Conservation (phyloP, 2,329 filamentous ascomycete species). For the Parascedosporium putredinis region DNA sequence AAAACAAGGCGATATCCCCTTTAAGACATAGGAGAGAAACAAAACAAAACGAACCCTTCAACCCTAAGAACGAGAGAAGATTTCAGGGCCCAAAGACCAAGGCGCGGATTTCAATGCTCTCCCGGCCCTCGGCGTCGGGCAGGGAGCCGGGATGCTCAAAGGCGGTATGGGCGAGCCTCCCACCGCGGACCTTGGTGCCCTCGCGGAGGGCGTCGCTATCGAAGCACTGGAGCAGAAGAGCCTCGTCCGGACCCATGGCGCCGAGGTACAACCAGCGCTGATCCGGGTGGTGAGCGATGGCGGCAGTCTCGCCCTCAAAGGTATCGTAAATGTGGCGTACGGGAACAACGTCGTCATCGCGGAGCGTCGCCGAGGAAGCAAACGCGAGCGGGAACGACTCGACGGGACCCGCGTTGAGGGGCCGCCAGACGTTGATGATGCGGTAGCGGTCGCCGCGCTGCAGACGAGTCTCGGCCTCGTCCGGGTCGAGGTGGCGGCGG, state of each 20-base stretch:
- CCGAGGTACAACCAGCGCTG: constrained; percentile 75
- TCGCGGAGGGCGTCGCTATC: constrained; percentile 51
- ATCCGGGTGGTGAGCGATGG: constrained; percentile 46
- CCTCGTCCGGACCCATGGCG: constrained; percentile 63
- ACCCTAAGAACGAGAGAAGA: not conserved
- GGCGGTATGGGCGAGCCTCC: constrained; percentile 60
- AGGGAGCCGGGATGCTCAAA: constrained; percentile 68
- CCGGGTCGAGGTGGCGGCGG: constrained; percentile 48
- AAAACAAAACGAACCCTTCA: not conserved
- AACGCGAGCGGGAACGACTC: constrained; percentile 60
- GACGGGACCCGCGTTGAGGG: constrained; percentile 47
- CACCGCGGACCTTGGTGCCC: constrained; percentile 38
- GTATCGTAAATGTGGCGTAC: constrained; percentile 65
- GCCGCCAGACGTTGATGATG: constrained; percentile 82
- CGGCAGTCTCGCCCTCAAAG: constrained; percentile 64
- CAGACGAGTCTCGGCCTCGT: constrained; percentile 57
- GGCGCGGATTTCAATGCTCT: constrained; percentile 84
- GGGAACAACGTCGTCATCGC: constrained; percentile 54
- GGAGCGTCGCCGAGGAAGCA: constrained; percentile 51
- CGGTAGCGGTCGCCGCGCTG: constrained; percentile 64
- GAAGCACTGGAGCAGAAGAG: constrained; percentile 69
- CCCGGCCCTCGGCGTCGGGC: constrained; percentile 57
- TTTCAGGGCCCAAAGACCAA: constrained; percentile 67
- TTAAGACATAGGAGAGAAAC: too few relatives aligned
- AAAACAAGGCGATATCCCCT: too few relatives aligned